Evolutionary conservation across 768 basidiomycete species (phyloP).

Genomic region (Lepiota venenata): DNA sequence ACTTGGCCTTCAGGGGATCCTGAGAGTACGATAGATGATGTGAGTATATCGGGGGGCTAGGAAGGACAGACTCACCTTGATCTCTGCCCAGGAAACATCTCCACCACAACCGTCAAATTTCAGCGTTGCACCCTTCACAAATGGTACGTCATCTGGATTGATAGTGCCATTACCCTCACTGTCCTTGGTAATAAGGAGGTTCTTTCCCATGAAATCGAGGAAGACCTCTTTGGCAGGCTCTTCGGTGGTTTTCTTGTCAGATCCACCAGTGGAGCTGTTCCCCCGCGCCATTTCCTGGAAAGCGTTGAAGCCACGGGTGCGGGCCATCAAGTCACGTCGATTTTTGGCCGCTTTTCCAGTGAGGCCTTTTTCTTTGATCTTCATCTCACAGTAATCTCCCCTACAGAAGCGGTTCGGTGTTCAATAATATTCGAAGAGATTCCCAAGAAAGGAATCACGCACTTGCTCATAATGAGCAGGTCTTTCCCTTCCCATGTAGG

Average conservation of each 20-base stretch:
- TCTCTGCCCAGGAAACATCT: slow-evolving; percentile 44
- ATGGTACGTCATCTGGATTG: slow-evolving; percentile 56
- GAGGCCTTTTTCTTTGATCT: slow-evolving; percentile 92
- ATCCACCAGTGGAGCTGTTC: slow-evolving; percentile 27
- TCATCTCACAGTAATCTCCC: slow-evolving; percentile 90
- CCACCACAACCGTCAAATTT: slow-evolving; percentile 56
- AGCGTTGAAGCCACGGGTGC: slow-evolving; percentile 68
- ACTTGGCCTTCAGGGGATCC: slow-evolving; percentile 47
- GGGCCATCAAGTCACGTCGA: slow-evolving; percentile 52
- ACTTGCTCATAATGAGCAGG: slow-evolving; percentile 88
- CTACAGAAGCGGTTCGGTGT: slow-evolving; percentile 29
- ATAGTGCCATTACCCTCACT: slow-evolving; percentile 62
- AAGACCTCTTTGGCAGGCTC: slow-evolving; percentile 51
- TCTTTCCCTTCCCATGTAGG: slow-evolving; percentile 76
- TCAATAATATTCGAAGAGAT: background rate
- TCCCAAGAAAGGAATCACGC: slow-evolving; percentile 19
- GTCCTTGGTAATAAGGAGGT: slow-evolving; percentile 60
- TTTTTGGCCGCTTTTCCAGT: slow-evolving; percentile 65
- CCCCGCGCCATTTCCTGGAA: slow-evolving; percentile 61
- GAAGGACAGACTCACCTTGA: slow-evolving; percentile 37
- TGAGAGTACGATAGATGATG: slow-evolving; percentile 14
- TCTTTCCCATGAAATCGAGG: slow-evolving; percentile 73
- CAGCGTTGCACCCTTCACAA: slow-evolving; percentile 50
- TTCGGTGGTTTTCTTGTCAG: slow-evolving; percentile 28
- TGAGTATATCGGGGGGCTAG: background rate